Base-by-base conservation (phyloP, 225 moss, liverwort and hornwort genomes). In the Ulota crispa region DNA sequence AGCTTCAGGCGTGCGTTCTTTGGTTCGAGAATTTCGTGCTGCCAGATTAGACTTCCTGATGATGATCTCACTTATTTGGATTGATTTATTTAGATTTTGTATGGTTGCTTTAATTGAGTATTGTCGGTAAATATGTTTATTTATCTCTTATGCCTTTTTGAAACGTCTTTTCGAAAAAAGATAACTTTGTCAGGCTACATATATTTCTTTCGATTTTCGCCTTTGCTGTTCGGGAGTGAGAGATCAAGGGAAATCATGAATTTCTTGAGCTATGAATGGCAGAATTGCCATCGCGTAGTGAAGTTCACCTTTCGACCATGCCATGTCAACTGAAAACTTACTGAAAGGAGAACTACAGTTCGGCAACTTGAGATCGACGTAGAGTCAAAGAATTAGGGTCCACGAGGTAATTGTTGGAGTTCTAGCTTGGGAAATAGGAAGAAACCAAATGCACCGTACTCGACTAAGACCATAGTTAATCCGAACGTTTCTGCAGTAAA, bases 381-480 rank as follows among this genome's bases (percentile, higher is more conserved):
- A 20, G 36, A 73, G 52, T 24, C 26, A 60, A 26, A 53, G 72
- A 75, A 66, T 54, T 45, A 81, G 74, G 30, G 41, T 23, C 42
- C 41, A 39, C 18, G 64, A 23, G 14, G 31, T 66, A 42, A 67
- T 81, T 81, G 56, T 66, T 56, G 66, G 31, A 81, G n/a, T 55
- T 66, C 30, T 24, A 61, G 81, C 56, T 74, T 74, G 56, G 56
- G 43, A 42, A 37, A 30, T 54, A 27, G 41, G 54, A 18, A 54
- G 43, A 28, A 70, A 16, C 23, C 3, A 24, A 81, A 73, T 73
- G 81, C 30, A 64, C 11, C 15, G 6, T 64, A 30, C 54, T 10
- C 13, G 21, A 30, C 0, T 24, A 43, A 66, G 65, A 37, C 30
- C 6, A 18, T 30, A 56, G 42, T n/a, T 43, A 41, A 30, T 42